Base-by-base conservation (phyloP, 129 eudicot species). In the Gnaphalium uliginosum region DNA sequence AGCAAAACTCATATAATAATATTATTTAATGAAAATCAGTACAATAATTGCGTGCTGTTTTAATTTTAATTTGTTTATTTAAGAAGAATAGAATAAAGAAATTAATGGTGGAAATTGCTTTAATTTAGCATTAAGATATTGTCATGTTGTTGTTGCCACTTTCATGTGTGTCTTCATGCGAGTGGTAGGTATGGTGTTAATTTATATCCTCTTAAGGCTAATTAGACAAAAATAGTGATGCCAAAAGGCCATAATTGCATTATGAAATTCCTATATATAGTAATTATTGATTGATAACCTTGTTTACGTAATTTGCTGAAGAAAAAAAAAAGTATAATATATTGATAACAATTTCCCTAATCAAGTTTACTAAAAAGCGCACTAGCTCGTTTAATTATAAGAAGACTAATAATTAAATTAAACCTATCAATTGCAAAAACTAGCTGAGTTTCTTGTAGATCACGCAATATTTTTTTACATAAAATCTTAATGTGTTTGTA, bases 121-220 rank as follows among this genome's bases (percentile, higher is more conserved):
- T 43, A 67, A 66, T 66, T 71, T 67, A 66, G 41, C 22, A 69
- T 66, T 30, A 69, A 69, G 83, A 75, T 57, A 65, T 57, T 74
- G 81, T 70, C 86, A 74, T 78, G 71, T 54, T 78, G 59, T 63
- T 78, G 23, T 60, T 69, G 73, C 70, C 61, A 70, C 37, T 71
- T 83, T 83, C 77, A 62, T 59, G 71, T 60, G 39, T 74, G 73
- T 50, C 77, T 67, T 48, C 73, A 68, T 67, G 46, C 66, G 62
- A 79, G 70, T 62, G 68, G 75, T 75, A 71, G 79, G 87, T 56
- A 78, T 33, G 4, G 21, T 39, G 50, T 66, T 69, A 43, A 13
- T 43, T 11, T 11, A 33, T 61, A 32, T 29, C 8, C 22, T 21
- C 2, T 53, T 71, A 14, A 71, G 67, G 67, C 64, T 63, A 65